Evolutionary conservation across 2,329 filamentous ascomycete genomes (phyloP), one percentile per base, ranked within the genome.

Genomic region (Fusarium sp.): DNA sequence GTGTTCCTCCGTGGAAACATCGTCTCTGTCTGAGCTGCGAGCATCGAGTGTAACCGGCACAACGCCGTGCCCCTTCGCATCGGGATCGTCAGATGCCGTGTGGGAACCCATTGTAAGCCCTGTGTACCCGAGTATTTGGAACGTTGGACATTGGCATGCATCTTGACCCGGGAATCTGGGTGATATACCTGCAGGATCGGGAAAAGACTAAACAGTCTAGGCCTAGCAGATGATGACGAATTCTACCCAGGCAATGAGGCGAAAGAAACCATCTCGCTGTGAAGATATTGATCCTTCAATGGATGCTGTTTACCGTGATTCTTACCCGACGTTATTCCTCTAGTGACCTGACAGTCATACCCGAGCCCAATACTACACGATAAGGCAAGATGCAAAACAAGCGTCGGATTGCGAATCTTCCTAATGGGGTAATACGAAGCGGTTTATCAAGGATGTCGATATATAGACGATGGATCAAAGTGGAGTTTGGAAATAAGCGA

Each of bases 341-440:
- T 20, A 45, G 40, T n/a, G n/a, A n/a, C n/a, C n/a, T n/a, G n/a
- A n/a, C n/a, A n/a, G n/a, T n/a, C n/a, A n/a, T n/a, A n/a, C n/a
- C n/a, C n/a, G 47, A 52, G 17, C 47, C 25, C 30, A 52, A 52
- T 22, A 56, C 32, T 47, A 30, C 40, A 27, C n/a, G 47, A 50
- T 56, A 52, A 52, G 32, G 25, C 8, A 68, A 68, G 61, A 52
- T 62, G 66, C 54, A 68, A 68, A 35, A 65, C 45, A 20, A 47
- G 43, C 7, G 63, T 35, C 56, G 27, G 20, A 68, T 68, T 65
- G 66, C 66, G 66, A 68, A 68, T 60, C 12, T 60, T 33, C 65
- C 65, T 11, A 38, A 64, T 56, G 8, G 33, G 60, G 65, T 45
- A 68, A 59, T 35, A 11, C 6, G 20, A 58, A 52, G 25, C 59